phyloP scores from a whole-genome alignment of 2,329 filamentous ascomycete species.

The Exserohilum turcica region DNA sequence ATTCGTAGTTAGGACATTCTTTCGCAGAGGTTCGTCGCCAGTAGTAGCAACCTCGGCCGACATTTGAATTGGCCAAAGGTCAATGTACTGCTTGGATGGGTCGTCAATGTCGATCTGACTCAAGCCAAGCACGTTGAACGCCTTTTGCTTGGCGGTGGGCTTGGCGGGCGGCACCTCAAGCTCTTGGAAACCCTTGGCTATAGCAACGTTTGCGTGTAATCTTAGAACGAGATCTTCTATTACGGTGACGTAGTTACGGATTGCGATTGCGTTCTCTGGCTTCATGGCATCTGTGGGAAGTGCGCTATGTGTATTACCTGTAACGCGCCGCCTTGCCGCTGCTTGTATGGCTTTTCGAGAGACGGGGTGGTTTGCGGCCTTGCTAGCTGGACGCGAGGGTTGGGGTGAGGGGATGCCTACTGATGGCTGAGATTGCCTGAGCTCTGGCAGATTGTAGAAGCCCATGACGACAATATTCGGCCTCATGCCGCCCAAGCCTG shows the following conservation, averaged over 20 bases:
- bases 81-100: conserved; percentile 77
- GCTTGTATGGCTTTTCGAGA: conserved; percentile 44
- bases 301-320: conserved; percentile 60
- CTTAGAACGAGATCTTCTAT: conserved; percentile 79
- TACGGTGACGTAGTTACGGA: conserved; percentile 78
- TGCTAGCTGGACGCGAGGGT: conserved; percentile 43
- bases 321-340: conserved; percentile 50
- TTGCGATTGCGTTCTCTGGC: conserved; percentile 70
- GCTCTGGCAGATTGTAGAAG: conserved; percentile 79
- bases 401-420: conserved; percentile 61
- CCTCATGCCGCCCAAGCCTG: conserved; percentile 84
- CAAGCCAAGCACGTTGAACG: conserved; percentile 33
- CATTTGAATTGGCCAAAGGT: conserved; percentile 94
- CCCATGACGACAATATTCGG: conserved; percentile 85
- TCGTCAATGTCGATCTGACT: conserved; percentile 54
- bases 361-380: conserved; percentile 29
- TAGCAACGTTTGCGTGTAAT: conserved; percentile 80
- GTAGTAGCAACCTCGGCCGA: conserved; percentile 75
- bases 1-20: conserved; percentile 78
- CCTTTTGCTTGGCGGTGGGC: conserved; percentile 35
- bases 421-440: conserved; percentile 65
- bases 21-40: conserved; percentile 50
- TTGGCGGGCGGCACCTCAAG: conserved; percentile 68
- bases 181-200: conserved; percentile 79
- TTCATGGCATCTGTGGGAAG: conserved; percentile 73